Base-by-base conservation (phyloP, 2,329 filamentous ascomycete species). In the Cyphellophora attinorum region DNA sequence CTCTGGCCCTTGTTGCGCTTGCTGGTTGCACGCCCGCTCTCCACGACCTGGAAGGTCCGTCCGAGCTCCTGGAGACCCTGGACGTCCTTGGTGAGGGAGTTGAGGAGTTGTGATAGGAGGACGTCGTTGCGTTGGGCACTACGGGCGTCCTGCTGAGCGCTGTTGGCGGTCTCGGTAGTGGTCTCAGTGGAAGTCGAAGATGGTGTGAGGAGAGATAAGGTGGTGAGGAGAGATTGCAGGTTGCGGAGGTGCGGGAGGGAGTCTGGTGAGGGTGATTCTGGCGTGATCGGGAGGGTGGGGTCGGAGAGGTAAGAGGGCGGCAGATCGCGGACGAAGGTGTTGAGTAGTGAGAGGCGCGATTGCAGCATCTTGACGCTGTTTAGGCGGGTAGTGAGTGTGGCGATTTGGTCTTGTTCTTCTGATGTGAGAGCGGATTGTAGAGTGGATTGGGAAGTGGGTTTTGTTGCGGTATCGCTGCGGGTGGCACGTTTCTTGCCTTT, bases 331-430 rank as follows among this genome's bases (percentile, higher is more conserved):
- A 98, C 75, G 55, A 95, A 96, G n/a, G 68, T 68, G 40, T 72
- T 72, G 46, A 89, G 72, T 37, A 89, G 70, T 29, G 73, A 70
- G 47, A 91, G 75, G 32, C 84, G 76, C 5, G 79, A 75, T 51
- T 89, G 79, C 17, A 98, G 75, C 78, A 94, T 95, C 61, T 86
- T 89, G 52, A 95, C 81, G 16, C 91, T 88, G 58, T 95, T 96
- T 43, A 81, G 74, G 51, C 93, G 94, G 41, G 86, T 82, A 17
- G 80, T 91, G 14, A 98, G 74, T 11, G 67, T 73, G 15, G 76
- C 68, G 34, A 81, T 68, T 29, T 79, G 57, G 51, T 81, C 77
- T 59, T 81, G 75, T 40, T 80, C 77, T 44, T 80, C 75, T 0
- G 71, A 58, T 8, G 21, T 8, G n/a, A 25, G 21, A n/a, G n/a